Conservation (phyloP, 129 eudicot species). For the Silybum marianum region DNA sequence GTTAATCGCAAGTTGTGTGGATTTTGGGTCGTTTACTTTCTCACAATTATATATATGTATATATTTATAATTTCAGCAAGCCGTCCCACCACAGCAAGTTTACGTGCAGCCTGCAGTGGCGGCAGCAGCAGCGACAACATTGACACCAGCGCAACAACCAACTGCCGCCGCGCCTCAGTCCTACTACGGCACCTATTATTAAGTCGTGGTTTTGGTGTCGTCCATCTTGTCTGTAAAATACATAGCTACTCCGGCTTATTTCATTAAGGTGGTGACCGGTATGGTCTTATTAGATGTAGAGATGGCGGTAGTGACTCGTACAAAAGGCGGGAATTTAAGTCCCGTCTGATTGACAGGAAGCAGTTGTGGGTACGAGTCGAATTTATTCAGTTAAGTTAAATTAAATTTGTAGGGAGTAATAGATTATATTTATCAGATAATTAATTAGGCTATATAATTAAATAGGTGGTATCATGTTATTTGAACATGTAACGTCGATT, state of each 20-base stretch:
- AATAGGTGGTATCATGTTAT: background rate
- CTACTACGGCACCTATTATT: slow-evolving; percentile 62
- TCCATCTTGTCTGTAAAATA: slow-evolving; percentile 22
- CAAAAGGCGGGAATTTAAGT: background rate
- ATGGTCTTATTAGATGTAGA: slow-evolving; percentile 5
- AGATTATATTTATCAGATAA: slow-evolving; percentile 16
- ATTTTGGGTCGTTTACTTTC: background rate
- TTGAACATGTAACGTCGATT: background rate
- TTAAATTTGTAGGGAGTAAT: background rate
- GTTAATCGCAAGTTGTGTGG: background rate
- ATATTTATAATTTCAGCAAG: slow-evolving; percentile 40
- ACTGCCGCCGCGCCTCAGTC: slow-evolving; percentile 56
- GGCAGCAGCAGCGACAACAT: slow-evolving; percentile 32
- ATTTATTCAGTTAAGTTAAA: background rate
- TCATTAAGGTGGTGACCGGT: background rate
- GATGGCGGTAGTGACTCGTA: background rate
- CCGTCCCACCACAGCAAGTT: slow-evolving; percentile 77
- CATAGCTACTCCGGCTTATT: background rate
- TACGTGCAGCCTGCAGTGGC: slow-evolving; percentile 60
- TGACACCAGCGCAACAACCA: slow-evolving; percentile 61
- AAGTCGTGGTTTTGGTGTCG: slow-evolving; percentile 9
- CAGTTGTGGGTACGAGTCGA: background rate
- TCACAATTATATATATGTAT: background rate
- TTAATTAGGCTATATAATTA: background rate
- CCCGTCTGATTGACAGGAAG: background rate